phyloP scores from a whole-genome alignment of 805 yeast species.

The Dipodascus albidus region DNA sequence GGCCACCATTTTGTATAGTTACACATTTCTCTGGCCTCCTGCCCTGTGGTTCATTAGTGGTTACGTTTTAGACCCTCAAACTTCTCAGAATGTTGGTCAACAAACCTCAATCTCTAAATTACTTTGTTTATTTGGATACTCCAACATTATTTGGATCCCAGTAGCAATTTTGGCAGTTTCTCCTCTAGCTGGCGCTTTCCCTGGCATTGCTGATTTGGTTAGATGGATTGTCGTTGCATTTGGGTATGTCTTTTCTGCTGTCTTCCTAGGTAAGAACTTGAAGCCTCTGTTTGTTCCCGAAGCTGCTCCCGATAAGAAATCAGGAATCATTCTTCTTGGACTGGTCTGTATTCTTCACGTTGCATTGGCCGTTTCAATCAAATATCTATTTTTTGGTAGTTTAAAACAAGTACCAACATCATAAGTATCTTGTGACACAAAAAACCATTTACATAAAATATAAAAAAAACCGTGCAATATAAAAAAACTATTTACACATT shows the following conservation, averaged over 20 bases:
- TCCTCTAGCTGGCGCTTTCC: slow-evolving; percentile 35
- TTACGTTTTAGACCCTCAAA: slow-evolving; percentile 37
- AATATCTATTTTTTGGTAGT: slow-evolving; percentile 49
- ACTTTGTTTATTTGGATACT: slow-evolving; percentile 73
- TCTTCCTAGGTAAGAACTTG: slow-evolving; percentile 35
- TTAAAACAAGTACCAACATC: slow-evolving; percentile 6
- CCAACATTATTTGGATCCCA: slow-evolving; percentile 79
- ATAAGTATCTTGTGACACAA: too few species aligned
- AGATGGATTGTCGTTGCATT: slow-evolving; percentile 53
- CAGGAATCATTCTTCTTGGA: slow-evolving; percentile 27
- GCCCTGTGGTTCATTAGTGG: slow-evolving; percentile 39
- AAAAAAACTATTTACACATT: too few species aligned
- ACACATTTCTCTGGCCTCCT: slow-evolving; percentile 56
- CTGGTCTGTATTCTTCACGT: slow-evolving; percentile 38
- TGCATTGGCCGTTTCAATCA: slow-evolving; percentile 51
- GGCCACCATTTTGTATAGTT: slow-evolving; percentile 62
- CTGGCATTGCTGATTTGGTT: slow-evolving; percentile 28
- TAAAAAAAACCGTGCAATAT: too few species aligned
- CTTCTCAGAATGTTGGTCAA: slow-evolving; percentile 22
- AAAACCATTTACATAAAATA: too few species aligned
- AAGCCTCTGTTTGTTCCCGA: slow-evolving; percentile 27
- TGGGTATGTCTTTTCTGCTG: slow-evolving; percentile 54
- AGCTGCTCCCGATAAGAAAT: slow-evolving; percentile 26
- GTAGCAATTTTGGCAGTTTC: slow-evolving; percentile 51
- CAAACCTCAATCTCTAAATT: slow-evolving; percentile 37